Percentiles rank a stretch among this genome's conserved stretches.
These are phyloP conservation scores for Eucalyptus pauciflora DNA, from an alignment of 345 rosid species.

Conservation along the genomic window DNA sequence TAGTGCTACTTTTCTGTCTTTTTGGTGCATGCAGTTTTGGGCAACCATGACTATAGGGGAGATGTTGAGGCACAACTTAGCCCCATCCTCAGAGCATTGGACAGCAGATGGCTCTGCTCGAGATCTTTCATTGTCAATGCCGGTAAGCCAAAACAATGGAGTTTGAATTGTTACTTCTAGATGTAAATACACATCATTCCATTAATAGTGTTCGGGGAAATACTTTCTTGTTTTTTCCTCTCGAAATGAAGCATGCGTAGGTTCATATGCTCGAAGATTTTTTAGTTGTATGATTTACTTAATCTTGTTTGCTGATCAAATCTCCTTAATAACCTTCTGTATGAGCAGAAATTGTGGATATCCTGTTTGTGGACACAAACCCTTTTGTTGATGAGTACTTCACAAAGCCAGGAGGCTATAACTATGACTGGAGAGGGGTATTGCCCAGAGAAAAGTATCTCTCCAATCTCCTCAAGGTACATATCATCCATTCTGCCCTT, in stretches of 20 bases:
- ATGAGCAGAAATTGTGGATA: conserved; percentile 16
- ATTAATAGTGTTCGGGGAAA: not conserved
- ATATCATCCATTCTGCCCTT: not conserved
- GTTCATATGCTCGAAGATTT: not conserved
- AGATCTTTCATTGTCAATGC: conserved; percentile 34
- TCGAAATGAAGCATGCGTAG: not conserved
- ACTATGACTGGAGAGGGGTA: conserved; percentile 27
- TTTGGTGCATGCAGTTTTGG: conserved; percentile 19
- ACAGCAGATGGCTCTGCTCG: conserved; percentile 42
- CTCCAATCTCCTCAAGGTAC: conserved; percentile 12
- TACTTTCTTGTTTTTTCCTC: not conserved
- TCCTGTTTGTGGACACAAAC: conserved; percentile 36
- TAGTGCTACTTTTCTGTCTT: not conserved
- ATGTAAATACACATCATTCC: not conserved
- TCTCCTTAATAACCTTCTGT: not conserved
- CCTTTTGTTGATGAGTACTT: conserved; percentile 28
- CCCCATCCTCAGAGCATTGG: conserved; percentile 19
- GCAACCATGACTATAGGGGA: conserved; percentile 62
- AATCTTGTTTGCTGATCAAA: not conserved
- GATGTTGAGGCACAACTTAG: conserved; percentile 41
- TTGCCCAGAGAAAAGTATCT: conserved; percentile 12
- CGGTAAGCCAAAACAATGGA: conserved; percentile 5
- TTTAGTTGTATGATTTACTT: not conserved
- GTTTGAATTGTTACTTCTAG: not conserved
- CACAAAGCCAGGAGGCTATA: conserved; percentile 4